A percentile compares a stretch with the other conserved stretches of the same genome.
phyloP scores from a whole-genome alignment of 2,329 filamentous ascomycete species.

The Chaetomiaceae sp. region DNA sequence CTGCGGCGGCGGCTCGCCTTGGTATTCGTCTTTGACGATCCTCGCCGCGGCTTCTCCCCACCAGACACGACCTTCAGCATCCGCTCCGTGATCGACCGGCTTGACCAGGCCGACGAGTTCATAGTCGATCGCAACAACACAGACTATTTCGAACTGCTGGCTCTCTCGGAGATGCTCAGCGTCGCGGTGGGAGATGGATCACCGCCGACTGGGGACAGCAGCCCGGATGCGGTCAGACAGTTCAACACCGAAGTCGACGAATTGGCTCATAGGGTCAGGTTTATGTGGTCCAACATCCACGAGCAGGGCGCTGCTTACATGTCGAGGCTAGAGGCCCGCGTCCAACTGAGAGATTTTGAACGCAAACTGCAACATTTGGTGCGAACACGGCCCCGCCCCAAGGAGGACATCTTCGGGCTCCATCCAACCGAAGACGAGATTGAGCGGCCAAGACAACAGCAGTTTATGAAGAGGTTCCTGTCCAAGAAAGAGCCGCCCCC shows the following conservation, averaged over 20 bases:
- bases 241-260: conserved; percentile 71
- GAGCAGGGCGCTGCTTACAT: conserved; percentile 70
- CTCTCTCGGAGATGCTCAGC: conserved; percentile 65
- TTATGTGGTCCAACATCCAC: conserved; percentile 58
- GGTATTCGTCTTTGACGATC: conserved; percentile 49
- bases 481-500: conserved; percentile 8
- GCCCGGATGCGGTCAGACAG: conserved; percentile 27
- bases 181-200: conserved; percentile 64
- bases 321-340: conserved; percentile 71
- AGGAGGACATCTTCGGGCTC: conserved; percentile 47
- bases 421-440: conserved; percentile 30
- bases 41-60: conserved; percentile 36
- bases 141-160: conserved; percentile 64
- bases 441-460: conserved; percentile 40
- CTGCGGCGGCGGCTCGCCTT: conserved; percentile 63
- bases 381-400: conserved; percentile 56
- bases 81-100: conserved; percentile 40
- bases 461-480: conserved; percentile 47
- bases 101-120: conserved; percentile 45
- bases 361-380: conserved; percentile 68
- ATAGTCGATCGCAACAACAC: conserved; percentile 46
- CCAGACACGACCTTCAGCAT: conserved; percentile 41
- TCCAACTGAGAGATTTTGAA: conserved; percentile 66
- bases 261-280: conserved; percentile 56
- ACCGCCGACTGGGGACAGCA: conserved; percentile 24